A percentile compares a stretch with the other conserved stretches of the same genome.
Evolutionary conservation across 2,329 filamentous ascomycete genomes (phyloP).

Genomic region (Exophiala alcalophila): DNA sequence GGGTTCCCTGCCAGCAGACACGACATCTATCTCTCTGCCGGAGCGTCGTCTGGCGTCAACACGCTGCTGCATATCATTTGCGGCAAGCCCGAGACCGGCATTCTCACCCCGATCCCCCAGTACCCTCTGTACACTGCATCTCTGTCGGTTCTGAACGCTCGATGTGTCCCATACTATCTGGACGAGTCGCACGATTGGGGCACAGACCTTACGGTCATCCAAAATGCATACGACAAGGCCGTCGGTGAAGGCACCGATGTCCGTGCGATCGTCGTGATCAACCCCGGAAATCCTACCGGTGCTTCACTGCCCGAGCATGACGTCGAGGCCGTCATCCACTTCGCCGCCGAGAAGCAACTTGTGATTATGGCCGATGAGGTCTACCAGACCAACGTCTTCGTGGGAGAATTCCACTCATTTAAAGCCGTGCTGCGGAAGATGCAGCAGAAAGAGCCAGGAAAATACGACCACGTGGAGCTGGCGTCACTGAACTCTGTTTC

Average conservation of each 20-base stretch:
- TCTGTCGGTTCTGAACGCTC: constrained; percentile 77
- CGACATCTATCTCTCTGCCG: constrained; percentile 85
- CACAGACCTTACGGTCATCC: constrained; percentile 78
- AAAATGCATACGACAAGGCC: constrained; percentile 69
- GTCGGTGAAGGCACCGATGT: constrained; percentile 76
- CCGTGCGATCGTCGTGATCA: constrained; percentile 93
- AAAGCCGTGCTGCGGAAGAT: constrained; percentile 79
- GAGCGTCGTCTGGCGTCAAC: constrained; percentile 92
- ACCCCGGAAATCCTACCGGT: constrained; percentile 96
- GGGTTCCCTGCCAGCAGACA: constrained; percentile 77
- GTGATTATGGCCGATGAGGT: constrained; percentile 95
- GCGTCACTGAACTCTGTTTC: constrained; percentile 89
- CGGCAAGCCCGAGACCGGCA: constrained; percentile 69
- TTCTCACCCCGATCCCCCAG: constrained; percentile 93
- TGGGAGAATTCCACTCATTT: constrained; percentile 90
- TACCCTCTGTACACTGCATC: constrained; percentile 98
- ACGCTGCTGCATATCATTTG: constrained; percentile 89
- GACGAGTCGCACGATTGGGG: constrained; percentile 85
- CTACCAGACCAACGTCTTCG: constrained; percentile 98
- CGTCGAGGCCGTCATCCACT: constrained; percentile 78
- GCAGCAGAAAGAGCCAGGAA: constrained; percentile 69
- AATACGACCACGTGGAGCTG: constrained; percentile 82
- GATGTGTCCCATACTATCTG: constrained; percentile 88
- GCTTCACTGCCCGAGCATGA: constrained; percentile 76
- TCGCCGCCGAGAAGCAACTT: constrained; percentile 79